phyloP scores from a whole-genome alignment of 1,284 basidiomycete genomes.

The Malassezia obtusa region DNA sequence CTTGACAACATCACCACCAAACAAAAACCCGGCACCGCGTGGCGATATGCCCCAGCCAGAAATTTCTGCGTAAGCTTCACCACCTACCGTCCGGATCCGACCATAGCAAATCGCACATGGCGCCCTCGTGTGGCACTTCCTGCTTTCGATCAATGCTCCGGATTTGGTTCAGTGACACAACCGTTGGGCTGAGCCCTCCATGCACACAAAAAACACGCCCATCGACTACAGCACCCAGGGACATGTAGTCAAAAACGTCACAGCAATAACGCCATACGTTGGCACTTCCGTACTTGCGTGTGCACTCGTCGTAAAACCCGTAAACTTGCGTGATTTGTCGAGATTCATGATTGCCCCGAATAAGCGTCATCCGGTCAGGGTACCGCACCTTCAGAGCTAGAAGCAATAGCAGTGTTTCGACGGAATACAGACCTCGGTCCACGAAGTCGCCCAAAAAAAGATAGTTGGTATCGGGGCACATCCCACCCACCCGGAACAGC shows the following conservation, averaged over 20 bases:
- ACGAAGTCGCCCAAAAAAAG: conserved; percentile 71
- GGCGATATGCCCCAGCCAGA: conserved; percentile 76
- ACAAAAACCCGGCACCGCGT: conserved; percentile 86
- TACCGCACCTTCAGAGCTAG: conserved; percentile 94
- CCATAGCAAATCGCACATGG: conserved; percentile 98
- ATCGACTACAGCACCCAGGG: conserved; percentile 86
- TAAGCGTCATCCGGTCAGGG: conserved; percentile 91
- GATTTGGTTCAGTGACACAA: conserved; percentile 53
- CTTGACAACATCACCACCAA: conserved; percentile 84
- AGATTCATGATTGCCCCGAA: conserved; percentile 97
- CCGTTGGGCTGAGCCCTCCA: conserved; percentile 66
- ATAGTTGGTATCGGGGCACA: conserved; percentile 91
- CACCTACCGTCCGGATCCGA: conserved; percentile 85
- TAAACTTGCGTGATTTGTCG: conserved; percentile 91
- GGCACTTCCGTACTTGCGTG: conserved; percentile 84
- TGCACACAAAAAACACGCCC: conserved; percentile 85
- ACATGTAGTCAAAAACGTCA: conserved; percentile 95
- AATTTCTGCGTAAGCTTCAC: conserved; percentile 23
- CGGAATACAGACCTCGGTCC: conserved; percentile 82
- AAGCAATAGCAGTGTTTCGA: conserved; percentile 90
- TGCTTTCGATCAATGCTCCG: conserved; percentile 90
- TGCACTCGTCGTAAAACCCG: conserved; percentile 98
- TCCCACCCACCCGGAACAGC: conserved; percentile 86
- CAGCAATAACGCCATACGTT: conserved; percentile 98
- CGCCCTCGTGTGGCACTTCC: conserved; percentile 97